phyloP scores from a whole-genome alignment of 2,329 filamentous ascomycete genomes.

The Sporothrix brunneoviolacea region DNA sequence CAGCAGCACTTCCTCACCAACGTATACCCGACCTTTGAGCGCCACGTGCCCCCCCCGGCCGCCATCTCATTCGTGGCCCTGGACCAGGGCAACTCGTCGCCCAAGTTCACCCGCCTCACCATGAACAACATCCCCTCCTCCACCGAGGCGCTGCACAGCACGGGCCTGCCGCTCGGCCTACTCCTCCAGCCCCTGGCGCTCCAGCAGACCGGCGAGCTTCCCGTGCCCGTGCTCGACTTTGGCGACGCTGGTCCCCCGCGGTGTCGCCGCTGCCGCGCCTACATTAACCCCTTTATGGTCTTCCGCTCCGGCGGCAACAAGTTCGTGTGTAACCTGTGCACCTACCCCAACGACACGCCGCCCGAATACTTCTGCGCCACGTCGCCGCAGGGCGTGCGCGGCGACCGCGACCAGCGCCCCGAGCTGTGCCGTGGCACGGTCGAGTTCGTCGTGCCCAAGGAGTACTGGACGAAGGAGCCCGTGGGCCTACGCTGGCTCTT shows the following conservation, averaged over 20 bases:
- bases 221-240: conserved; percentile 91
- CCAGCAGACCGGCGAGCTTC: conserved; percentile 74
- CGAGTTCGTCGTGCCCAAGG: conserved; percentile 93
- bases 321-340: conserved; percentile 97
- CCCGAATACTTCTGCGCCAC: conserved; percentile 90
- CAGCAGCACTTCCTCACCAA: conserved; percentile 81
- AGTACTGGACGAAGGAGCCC: conserved; percentile 96
- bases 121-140: conserved; percentile 88
- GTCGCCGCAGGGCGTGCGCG: conserved; percentile 75
- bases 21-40: conserved; percentile 92
- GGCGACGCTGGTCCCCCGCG: conserved; percentile 83
- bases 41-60: conserved; percentile 82
- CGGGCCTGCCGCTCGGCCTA: conserved; percentile 78
- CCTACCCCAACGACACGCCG: conserved; percentile 89
- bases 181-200: conserved; percentile 81
- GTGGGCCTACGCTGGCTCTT: conserved; percentile 85
- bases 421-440: conserved; percentile 89
- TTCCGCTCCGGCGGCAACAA: conserved; percentile 92
- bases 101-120: conserved; percentile 85
- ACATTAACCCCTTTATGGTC: conserved; percentile 99
- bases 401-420: conserved; percentile 81
- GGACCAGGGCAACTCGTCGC: conserved; percentile 94
- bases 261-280: conserved; percentile 86
- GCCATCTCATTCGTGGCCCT: conserved; percentile 85
- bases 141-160: conserved; percentile 70